Evolutionary conservation across 768 basidiomycete genomes (phyloP), one percentile per base, ranked within the genome.

Genomic region (Kwoniella botswanensis): DNA sequence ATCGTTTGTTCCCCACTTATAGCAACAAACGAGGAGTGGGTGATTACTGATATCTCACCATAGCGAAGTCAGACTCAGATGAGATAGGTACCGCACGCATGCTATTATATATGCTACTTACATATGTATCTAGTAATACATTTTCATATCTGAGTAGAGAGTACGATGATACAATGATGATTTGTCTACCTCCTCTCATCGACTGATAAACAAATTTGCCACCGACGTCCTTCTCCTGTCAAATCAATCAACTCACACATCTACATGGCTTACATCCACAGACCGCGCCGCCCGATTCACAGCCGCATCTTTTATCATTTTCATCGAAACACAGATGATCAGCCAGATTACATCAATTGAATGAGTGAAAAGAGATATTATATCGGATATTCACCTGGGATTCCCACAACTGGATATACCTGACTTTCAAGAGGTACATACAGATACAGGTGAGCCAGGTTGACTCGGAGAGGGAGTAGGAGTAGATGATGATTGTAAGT

Each of bases 221-320:
- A 50, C 46, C 46, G 35, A 35, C 4, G 35, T 50, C 12, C 15
- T 50, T 15, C 18, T 10, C 12, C 46, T 50, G 35, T 6, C 35
- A 9, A 35, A 53, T 53, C 52, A 53, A 53, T 58, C 26, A 58
- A 58, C 41, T 35, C 21, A 58, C 29, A 58, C 57, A 58, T 58
- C 29, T 58, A 26, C 57, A 58, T 15, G 57, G 57, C 6, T 26
- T 58, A 58, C 57, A 58, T 13, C 57, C 57, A 24, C 57, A 58
- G 26, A 58, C 26, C 26, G 57, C 57, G 12, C 57, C 57, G 13
- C 57, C 57, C 22, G 57, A 58, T n/a, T 58, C 57, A 22, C 57
- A 58, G 24, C 57, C 57, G 57, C 57, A 58, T 26, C 57, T 58
- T 58, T 9, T 4, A 35, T 56, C 55, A 56, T 21, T 12, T 18